phyloP scores from a whole-genome alignment of 257 asterid species.

The Galeopsis tetrahit region DNA sequence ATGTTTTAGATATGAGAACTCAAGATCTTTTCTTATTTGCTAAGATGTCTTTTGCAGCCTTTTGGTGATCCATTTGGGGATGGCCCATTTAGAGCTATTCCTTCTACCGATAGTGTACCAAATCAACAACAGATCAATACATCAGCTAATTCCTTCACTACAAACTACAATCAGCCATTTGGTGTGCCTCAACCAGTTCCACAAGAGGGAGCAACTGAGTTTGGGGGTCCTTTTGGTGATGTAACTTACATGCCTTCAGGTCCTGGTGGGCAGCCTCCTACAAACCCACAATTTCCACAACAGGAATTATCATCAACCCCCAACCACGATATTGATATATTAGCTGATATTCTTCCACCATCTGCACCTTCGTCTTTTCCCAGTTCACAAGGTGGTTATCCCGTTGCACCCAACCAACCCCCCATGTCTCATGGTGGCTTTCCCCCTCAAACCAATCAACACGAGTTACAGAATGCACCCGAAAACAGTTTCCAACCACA shows the following conservation, averaged over 20 bases:
- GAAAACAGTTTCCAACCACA: slow-evolving; percentile 49
- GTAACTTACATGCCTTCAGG: slow-evolving; percentile 39
- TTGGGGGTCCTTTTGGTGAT: slow-evolving; percentile 48
- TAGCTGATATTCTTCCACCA: slow-evolving; percentile 94
- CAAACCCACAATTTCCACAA: slow-evolving; percentile 48
- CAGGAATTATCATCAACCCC: slow-evolving; percentile 59
- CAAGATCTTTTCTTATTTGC: slow-evolving; percentile 5
- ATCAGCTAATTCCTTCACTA: slow-evolving; percentile 46
- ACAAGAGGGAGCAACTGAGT: slow-evolving; percentile 46
- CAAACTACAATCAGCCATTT: slow-evolving; percentile 46
- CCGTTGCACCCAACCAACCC: slow-evolving; percentile 45
- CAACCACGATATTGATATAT: slow-evolving; percentile 66
- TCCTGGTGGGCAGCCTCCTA: slow-evolving; percentile 47
- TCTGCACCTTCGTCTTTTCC: slow-evolving; percentile 52
- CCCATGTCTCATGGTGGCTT: slow-evolving; percentile 42
- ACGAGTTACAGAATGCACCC: slow-evolving; percentile 37
- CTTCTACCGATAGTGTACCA: slow-evolving; percentile 48
- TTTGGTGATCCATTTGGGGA: slow-evolving; percentile 97
- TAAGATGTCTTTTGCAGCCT: slow-evolving; percentile 49
- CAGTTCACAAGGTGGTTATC: slow-evolving; percentile 46
- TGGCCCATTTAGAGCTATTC: slow-evolving; percentile 84
- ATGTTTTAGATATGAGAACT: not conserved
- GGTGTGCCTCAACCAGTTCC: slow-evolving; percentile 47
- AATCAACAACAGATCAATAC: slow-evolving; percentile 45
- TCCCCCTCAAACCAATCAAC: slow-evolving; percentile 50